Base-by-base conservation (phyloP, 2,329 filamentous ascomycete genomes). In the Aureobasidium sp. region DNA sequence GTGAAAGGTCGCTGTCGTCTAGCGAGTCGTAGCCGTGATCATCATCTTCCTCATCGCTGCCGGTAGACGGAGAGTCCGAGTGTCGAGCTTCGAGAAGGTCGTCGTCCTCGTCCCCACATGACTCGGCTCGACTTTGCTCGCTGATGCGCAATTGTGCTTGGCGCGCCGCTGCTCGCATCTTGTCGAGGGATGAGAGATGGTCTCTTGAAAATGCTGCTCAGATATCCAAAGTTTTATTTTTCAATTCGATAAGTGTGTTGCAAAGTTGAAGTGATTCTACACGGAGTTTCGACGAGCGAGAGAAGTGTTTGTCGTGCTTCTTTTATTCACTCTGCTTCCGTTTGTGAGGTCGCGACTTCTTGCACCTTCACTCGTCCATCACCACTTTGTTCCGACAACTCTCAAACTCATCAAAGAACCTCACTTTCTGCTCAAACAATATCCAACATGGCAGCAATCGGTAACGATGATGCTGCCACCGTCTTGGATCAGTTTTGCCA, bases 401-500 rank as follows among this genome's bases (percentile, higher is more conserved):
- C n/a, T 2, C 25, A 46, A n/a, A 29, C 21, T 27, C 17, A 46
- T 45, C 29, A 21, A 35, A 45, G 7, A 53, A 17, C 49, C 27
- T 53, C 49, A 13, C 5, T 13, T 53, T 27, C 21, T 9, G 4
- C 9, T 38, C 35, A 11, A 6, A 11, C 2, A 10, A 23, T 17
- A 37, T n/a, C 8, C 19, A 25, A 23, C 15, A 80, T 81, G 75
- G 74, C 77, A 17, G 71, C 73, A 43, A 49, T 37, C 17, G 31
- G 55, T 35, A 74, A 79, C 42, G 84, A 86, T 66, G 84, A 86
- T 70, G 81, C 83, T 50, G 83, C 86, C 60, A 78, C 87, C 65
- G 85, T 91, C 68, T 82, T 92, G 67, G 88, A 93, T 72, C 87
- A 91, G 72, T 92, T 88, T 79, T 84, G 87, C 77, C 74, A 87